Evolutionary conservation across 1,284 basidiomycete genomes (phyloP).

Genomic region (Boletellus sp.): DNA sequence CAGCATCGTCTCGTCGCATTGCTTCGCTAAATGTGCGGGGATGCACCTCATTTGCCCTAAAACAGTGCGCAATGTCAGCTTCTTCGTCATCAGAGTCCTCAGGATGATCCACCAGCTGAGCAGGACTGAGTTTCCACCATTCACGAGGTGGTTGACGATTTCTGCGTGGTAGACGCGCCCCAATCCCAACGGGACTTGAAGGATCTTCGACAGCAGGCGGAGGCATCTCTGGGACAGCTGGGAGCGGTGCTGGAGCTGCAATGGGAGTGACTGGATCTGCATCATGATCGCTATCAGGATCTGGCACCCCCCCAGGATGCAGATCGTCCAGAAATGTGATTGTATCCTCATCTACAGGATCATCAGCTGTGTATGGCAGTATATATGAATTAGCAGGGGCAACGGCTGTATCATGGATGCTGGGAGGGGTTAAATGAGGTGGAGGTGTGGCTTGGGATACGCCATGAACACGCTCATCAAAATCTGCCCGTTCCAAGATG

Average conservation of each 20-base stretch:
- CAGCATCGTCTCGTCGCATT: neutral
- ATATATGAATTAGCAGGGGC: neutral
- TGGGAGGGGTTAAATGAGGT: neutral
- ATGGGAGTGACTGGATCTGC: neutral
- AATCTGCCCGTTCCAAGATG: slow-evolving; percentile 1
- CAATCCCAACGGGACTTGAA: neutral
- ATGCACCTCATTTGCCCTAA: too few relatives aligned
- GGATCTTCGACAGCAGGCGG: neutral
- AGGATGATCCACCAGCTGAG: too few relatives aligned
- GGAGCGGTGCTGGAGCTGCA: neutral
- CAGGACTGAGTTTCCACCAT: slow-evolving; percentile 2
- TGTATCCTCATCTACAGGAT: neutral
- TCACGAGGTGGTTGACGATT: neutral
- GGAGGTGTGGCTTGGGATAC: too few relatives aligned
- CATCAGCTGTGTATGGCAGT: too few relatives aligned
- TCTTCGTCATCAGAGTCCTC: too few relatives aligned
- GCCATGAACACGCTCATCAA: neutral
- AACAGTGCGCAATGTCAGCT: too few relatives aligned
- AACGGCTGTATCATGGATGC: neutral
- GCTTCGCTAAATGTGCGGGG: too few relatives aligned
- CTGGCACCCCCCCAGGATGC: neutral
- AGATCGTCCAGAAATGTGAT: neutral
- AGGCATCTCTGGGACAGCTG: neutral
- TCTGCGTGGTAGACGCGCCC: neutral
- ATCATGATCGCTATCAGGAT: neutral